Evolutionary conservation across 1,284 basidiomycete species (phyloP).

Genomic region (Caloboletus inedulis): DNA sequence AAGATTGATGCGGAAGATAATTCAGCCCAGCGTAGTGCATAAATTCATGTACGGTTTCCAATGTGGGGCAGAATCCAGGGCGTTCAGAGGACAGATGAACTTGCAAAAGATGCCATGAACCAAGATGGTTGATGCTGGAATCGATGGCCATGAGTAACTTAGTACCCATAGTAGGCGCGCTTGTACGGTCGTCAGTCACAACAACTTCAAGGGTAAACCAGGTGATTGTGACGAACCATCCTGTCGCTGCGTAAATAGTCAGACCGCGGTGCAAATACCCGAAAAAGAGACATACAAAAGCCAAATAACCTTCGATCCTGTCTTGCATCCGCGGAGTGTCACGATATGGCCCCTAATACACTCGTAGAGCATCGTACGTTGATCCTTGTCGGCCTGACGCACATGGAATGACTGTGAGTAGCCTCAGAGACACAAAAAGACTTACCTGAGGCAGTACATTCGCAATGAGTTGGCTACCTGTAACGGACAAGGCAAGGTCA

Average conservation of each 20-base stretch:
- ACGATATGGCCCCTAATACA: conserved; percentile 83
- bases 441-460: conserved; percentile 68
- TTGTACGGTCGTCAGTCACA: conserved; percentile 21
- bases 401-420: conserved; percentile 4
- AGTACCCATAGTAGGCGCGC: conserved; percentile 44
- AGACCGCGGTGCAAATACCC: neutral
- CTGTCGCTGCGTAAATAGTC: conserved; percentile 39
- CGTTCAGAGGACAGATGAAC: conserved; percentile 19
- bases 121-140: conserved; percentile 24
- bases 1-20: conserved; percentile 33
- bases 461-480: conserved; percentile 78
- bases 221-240: conserved; percentile 40
- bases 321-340: conserved; percentile 80
- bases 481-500: conserved; percentile 75
- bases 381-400: conserved; percentile 72
- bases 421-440: conserved; percentile 1
- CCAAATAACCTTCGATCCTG: conserved; percentile 85
- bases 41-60: conserved; percentile 27
- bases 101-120: conserved; percentile 26
- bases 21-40: conserved; percentile 20
- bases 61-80: conserved; percentile 17
- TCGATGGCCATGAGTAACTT: conserved; percentile 9
- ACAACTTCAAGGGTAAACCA: conserved; percentile 1
- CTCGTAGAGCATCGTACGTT: conserved; percentile 71
- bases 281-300: conserved; percentile 59